Evolutionary conservation across 1,284 basidiomycete species (phyloP).

Genomic region (Puccinia sorghi): DNA sequence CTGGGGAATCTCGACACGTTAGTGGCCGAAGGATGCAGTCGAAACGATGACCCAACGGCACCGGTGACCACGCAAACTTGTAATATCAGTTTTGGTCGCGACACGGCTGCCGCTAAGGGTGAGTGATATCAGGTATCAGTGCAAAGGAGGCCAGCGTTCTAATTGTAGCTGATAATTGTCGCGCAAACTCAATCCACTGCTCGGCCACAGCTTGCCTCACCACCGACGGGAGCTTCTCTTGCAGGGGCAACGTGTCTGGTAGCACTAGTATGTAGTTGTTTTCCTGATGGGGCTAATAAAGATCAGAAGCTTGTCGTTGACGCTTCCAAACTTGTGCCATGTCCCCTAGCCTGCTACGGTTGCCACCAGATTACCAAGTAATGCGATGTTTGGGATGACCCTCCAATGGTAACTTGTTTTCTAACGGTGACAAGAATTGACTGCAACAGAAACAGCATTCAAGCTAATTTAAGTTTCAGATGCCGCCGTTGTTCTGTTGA

Average conservation of each 20-base stretch:
- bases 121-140: neutral
- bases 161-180: too few relatives aligned
- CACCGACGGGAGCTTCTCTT: neutral
- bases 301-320: too few relatives aligned
- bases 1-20: neutral
- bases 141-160: too few relatives aligned
- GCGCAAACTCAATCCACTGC: too few relatives aligned
- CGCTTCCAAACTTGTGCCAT: neutral
- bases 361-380: too few relatives aligned
- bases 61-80: neutral
- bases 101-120: conserved; percentile 6
- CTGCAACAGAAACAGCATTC: too few relatives aligned
- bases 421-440: too few relatives aligned
- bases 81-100: neutral
- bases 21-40: neutral
- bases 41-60: neutral
- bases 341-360: neutral
- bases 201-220: neutral
- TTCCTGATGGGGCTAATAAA: too few relatives aligned
- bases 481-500: too few relatives aligned
- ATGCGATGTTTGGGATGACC: too few relatives aligned
- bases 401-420: too few relatives aligned
- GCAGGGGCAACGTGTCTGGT: neutral
- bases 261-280: neutral
- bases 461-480: too few relatives aligned